These are phyloP conservation scores for Termitomyces sp. DNA, from an alignment of 768 basidiomycete species.

Conservation along the genomic window DNA sequence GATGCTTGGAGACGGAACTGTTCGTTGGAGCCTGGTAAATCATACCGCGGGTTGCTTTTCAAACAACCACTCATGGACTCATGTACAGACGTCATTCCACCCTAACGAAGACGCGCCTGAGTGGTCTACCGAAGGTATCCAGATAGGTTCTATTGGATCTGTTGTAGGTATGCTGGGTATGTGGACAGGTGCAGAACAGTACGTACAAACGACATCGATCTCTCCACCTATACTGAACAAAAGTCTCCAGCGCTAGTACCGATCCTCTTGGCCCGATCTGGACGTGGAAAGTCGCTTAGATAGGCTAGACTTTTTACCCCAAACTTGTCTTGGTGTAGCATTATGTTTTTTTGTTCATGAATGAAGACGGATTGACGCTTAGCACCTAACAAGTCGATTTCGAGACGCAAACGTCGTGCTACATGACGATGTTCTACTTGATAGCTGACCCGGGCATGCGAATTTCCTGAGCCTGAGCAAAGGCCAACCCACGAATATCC, in stretches of 20 bases:
- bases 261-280: conserved; percentile 17
- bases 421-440: no score
- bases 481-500: no score
- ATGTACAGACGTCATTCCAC: conserved; percentile 25
- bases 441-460: no score
- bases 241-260: conserved; percentile 9
- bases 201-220: conserved; percentile 15
- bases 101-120: conserved; percentile 28
- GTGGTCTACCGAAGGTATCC: conserved; percentile 53
- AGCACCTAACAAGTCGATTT: no score
- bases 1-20: conserved; percentile 42
- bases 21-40: conserved; percentile 48
- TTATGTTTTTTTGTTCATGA: no score
- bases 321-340: no score
- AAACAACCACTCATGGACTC: background rate
- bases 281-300: conserved; percentile 14
- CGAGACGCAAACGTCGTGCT: no score
- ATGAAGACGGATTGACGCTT: background rate
- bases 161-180: conserved; percentile 45
- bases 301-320: background rate
- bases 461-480: no score
- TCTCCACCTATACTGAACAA: conserved; percentile 4
- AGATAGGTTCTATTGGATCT: conserved; percentile 51
- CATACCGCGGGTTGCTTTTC: background rate
- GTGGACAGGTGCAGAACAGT: conserved; percentile 51